A percentile compares a stretch with the other conserved stretches of the same genome.
These are phyloP conservation scores for Globisporangium nagaii DNA, from an alignment of 352 stramenopile species.

Conservation along the genomic window DNA sequence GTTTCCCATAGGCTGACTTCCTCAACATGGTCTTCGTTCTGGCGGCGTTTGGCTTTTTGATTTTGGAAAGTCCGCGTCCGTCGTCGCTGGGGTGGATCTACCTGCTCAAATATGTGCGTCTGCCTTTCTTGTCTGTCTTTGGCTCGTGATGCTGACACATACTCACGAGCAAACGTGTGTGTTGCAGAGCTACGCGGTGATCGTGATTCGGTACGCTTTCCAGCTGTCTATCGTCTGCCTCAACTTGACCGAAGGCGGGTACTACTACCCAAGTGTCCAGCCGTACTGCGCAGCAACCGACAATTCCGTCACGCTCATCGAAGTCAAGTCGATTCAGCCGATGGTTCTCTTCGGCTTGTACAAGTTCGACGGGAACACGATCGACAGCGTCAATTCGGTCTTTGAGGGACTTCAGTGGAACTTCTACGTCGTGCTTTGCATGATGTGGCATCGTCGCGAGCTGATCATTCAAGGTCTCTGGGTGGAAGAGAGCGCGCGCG, in stretches of 20 bases:
- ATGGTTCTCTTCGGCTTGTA: slow-evolving; percentile 81
- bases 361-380: slow-evolving; percentile 76
- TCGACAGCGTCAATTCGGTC: slow-evolving; percentile 43
- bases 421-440: slow-evolving; percentile 72
- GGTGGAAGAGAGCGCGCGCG: slow-evolving; percentile 26
- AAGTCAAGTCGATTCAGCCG: slow-evolving; percentile 65
- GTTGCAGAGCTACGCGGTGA: slow-evolving; percentile 42
- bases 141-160: neutral
- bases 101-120: slow-evolving; percentile 79
- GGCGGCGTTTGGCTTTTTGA: slow-evolving; percentile 59
- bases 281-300: slow-evolving; percentile 47
- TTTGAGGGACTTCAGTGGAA: slow-evolving; percentile 78
- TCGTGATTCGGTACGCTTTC: slow-evolving; percentile 67
- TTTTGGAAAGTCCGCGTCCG: slow-evolving; percentile 71
- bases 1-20: slow-evolving; percentile 47
- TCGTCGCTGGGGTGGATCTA: slow-evolving; percentile 56
- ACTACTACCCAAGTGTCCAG: slow-evolving; percentile 76
- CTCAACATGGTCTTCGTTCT: slow-evolving; percentile 79
- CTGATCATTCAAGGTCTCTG: slow-evolving; percentile 76
- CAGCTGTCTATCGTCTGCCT: slow-evolving; percentile 84
- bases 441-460: slow-evolving; percentile 79
- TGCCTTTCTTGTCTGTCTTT: neutral
- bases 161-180: neutral
- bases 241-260: slow-evolving; percentile 38
- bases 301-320: slow-evolving; percentile 21